These are phyloP conservation scores for Aspergillus avenaceus DNA, from an alignment of 495 filamentous ascomycete species.

Conservation along the genomic window DNA sequence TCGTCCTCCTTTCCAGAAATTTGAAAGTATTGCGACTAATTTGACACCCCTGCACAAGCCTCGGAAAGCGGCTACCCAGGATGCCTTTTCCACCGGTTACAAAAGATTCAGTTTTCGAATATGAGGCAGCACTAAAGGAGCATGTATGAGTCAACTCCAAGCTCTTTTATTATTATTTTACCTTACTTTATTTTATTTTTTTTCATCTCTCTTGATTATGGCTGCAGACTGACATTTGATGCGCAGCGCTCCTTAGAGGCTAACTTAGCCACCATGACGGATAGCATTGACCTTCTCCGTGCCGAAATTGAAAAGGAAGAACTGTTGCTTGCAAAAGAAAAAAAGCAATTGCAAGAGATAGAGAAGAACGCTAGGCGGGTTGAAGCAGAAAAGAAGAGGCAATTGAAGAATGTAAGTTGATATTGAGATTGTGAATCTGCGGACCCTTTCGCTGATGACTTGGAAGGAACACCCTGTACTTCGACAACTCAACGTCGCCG, in stretches of 20 bases:
- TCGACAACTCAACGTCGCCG: conserved; percentile 25
- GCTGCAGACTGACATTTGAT: conserved; percentile 13
- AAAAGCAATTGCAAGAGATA: conserved; percentile 44
- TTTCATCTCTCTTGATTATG: too few species aligned
- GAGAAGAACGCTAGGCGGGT: conserved; percentile 51
- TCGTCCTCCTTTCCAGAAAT: too few species aligned
- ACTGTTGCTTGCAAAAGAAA: conserved; percentile 46
- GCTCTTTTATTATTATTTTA: too few species aligned
- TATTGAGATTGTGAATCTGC: background rate
- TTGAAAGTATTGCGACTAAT: too few species aligned
- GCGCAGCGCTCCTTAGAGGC: conserved; percentile 45
- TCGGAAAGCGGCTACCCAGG: conserved; percentile 48
- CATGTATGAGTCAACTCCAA: conserved; percentile 46
- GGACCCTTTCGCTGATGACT: conserved; percentile 5
- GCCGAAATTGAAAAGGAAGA: conserved; percentile 53
- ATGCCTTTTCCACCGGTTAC: conserved; percentile 59
- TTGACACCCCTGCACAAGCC: too few species aligned
- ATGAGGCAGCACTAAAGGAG: conserved; percentile 54
- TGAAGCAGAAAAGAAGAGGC: conserved; percentile 39
- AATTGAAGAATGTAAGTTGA: conserved; percentile 40
- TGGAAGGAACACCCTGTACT: conserved; percentile 42
- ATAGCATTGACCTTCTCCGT: conserved; percentile 50
- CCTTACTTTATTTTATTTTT: too few species aligned
- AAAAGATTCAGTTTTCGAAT: conserved; percentile 55
- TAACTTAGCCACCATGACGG: conserved; percentile 48